Base-by-base conservation (phyloP, 106 monocot species). In the Gastrodia elata region DNA sequence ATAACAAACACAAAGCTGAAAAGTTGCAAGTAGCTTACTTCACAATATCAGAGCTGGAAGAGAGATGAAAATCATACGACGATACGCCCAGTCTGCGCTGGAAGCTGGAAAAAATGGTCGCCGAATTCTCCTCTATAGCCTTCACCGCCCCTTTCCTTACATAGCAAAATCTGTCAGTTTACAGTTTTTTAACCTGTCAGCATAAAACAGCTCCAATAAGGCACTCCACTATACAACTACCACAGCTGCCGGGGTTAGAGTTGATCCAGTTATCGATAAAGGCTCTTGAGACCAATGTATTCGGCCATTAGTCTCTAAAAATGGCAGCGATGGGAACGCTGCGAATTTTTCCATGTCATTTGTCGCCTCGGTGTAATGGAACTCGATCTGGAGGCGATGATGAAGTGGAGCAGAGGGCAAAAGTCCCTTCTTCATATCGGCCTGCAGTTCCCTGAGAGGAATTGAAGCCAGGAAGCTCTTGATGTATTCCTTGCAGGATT, bases 401-500 rank as follows among this genome's bases (percentile, higher is more conserved):
- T 98, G 96, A 48, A 90, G 73, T 0, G 85, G 82, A 3, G 83
- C 72, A 0, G 84, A 80, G 26, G 57, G 65, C 32, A 80, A 70
- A 39, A 79, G 68, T 15, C 93, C 93, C 77, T 93, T 98, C 75
- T 85, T 85, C 65, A 93, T 79, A 40, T 98, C 97, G 20, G 38
- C 84, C 64, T 88, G 91, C 67, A 97, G 72, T 43, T 91, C 90
- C 40, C 90, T 74, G 32, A 94, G 76, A 4, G 94, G 94, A 27
- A 94, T 83, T 26, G 94, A 85, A 9, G 94, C 94, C 39, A 94
- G 64, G 55, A 94, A 94, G 28, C 80, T 86, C 84, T 94, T 94
- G 37, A 94, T 91, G 64, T 91, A 94, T 74, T 88, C 94, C 71
- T 82, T 91, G 75, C 90, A 94, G 22, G 80, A 76, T 42, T 86